These are phyloP conservation scores for Fusarium heterosporum DNA, from an alignment of 2,329 filamentous ascomycete genomes.

Conservation along the genomic window DNA sequence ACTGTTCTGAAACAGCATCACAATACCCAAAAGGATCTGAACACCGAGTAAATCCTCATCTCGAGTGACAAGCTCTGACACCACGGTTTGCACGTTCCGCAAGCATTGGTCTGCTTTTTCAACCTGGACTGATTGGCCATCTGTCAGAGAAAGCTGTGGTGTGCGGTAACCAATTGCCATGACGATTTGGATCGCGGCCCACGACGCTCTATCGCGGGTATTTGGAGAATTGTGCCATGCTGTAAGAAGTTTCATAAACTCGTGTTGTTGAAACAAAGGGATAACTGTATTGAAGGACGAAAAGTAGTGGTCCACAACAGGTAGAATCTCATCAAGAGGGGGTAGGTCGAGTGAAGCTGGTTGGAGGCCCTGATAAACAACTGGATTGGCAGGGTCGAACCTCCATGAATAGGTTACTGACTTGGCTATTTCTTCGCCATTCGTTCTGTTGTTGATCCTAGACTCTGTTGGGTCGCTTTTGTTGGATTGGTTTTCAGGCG, in stretches of 20 bases:
- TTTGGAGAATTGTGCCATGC: conserved; percentile 50
- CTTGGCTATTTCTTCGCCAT: background rate
- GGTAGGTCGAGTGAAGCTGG: conserved; percentile 45
- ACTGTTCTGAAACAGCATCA: conserved; percentile 54
- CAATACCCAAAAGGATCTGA: conserved; percentile 55
- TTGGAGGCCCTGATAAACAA: conserved; percentile 34
- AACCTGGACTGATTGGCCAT: conserved; percentile 30
- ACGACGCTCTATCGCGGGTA: conserved; percentile 44
- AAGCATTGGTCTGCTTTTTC: conserved; percentile 49
- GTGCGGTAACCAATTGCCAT: conserved; percentile 53
- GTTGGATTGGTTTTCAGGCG: conserved; percentile 24
- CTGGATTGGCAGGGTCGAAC: conserved; percentile 41
- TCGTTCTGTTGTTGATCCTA: background rate
- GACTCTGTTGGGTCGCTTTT: conserved; percentile 10
- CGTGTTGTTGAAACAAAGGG: conserved; percentile 53
- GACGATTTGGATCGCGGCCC: conserved; percentile 56
- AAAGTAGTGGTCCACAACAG: conserved; percentile 55
- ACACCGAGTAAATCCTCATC: conserved; percentile 55
- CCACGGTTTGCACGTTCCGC: conserved; percentile 53
- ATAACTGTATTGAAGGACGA: conserved; percentile 51
- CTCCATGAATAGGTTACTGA: conserved; percentile 18
- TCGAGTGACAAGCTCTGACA: conserved; percentile 54
- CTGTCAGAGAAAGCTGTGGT: conserved; percentile 34
- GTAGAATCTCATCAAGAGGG: conserved; percentile 51
- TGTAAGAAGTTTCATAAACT: conserved; percentile 53